Evolutionary conservation across 2,329 filamentous ascomycete genomes (phyloP).

Genomic region (Lasiodiplodia theobromae): DNA sequence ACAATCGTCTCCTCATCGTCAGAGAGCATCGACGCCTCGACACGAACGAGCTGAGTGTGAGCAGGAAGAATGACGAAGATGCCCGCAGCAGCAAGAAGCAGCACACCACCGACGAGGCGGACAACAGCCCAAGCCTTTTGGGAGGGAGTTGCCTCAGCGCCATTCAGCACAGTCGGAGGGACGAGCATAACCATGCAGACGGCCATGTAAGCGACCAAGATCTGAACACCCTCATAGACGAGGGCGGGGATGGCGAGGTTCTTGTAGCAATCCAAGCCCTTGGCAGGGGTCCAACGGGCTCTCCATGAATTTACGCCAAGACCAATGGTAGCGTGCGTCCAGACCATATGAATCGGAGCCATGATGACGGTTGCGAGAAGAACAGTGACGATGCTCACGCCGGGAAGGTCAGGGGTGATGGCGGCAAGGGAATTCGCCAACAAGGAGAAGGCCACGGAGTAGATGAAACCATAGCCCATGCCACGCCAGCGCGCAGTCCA

Average conservation of each 20-base stretch:
- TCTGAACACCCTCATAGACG: conserved; percentile 57
- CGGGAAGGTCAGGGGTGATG: conserved; percentile 49
- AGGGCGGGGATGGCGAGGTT: conserved; percentile 74
- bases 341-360: conserved; percentile 74
- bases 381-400: conserved; percentile 59
- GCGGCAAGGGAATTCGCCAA: conserved; percentile 54
- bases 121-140: conserved; percentile 41
- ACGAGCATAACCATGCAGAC: conserved; percentile 54
- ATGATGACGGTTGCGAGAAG: conserved; percentile 67
- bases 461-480: conserved; percentile 57
- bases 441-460: conserved; percentile 44
- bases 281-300: conserved; percentile 68
- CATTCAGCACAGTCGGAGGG: conserved; percentile 42
- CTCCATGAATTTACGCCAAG: conserved; percentile 68
- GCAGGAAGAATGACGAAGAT: conserved; percentile 80
- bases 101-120: conserved; percentile 44
- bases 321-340: conserved; percentile 87
- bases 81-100: conserved; percentile 59
- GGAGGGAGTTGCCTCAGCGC: conserved; percentile 34
- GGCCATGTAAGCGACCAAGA: conserved; percentile 63
- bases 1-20: conserved; percentile 84
- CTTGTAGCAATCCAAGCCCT: conserved; percentile 63
- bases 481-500: conserved; percentile 74
- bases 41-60: conserved; percentile 76
- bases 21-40: conserved; percentile 86